Percentiles rank a stretch among this genome's conserved stretches.
These are phyloP conservation scores for Yarrowia galli DNA, from an alignment of 1,139 yeast species.

Conservation along the genomic window DNA sequence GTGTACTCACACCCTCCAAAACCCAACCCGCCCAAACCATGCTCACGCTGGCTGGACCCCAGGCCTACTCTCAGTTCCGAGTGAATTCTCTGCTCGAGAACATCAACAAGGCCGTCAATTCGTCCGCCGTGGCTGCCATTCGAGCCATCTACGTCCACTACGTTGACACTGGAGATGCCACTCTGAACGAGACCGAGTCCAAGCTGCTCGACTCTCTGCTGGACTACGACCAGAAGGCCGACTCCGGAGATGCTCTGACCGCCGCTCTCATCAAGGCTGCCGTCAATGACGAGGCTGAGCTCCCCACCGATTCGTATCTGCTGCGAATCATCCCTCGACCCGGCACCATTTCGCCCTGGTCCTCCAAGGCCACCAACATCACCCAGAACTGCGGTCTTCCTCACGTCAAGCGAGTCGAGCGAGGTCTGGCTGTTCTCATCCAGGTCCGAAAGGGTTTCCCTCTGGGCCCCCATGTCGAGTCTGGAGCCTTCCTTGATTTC, in stretches of 20 bases:
- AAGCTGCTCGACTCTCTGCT: conserved; percentile 67
- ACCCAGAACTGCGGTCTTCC: conserved; percentile 85
- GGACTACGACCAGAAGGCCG: conserved; percentile 76
- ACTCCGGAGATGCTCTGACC: conserved; percentile 59
- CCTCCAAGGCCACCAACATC: conserved; percentile 97
- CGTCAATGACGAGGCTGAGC: conserved; percentile 44
- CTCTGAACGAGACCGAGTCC: conserved; percentile 53
- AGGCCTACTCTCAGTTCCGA: conserved; percentile 88
- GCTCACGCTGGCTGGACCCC: conserved; percentile 85
- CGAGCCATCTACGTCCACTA: conserved; percentile 84
- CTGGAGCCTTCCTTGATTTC: conserved; percentile 65
- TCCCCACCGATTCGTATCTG: conserved; percentile 64
- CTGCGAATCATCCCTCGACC: conserved; percentile 87
- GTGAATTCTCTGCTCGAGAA: conserved; percentile 74
- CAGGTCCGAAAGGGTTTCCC: conserved; percentile 74
- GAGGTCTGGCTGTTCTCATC: conserved; percentile 81
- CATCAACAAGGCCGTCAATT: conserved; percentile 71
- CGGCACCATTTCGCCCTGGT: conserved; percentile 99
- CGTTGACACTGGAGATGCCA: conserved; percentile 59
- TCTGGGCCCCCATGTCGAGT: conserved; percentile 60
- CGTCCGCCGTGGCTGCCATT: conserved; percentile 70
- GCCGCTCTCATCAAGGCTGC: conserved; percentile 56
- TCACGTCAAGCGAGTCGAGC: conserved; percentile 81
- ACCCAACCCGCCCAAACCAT: conserved; percentile 44
- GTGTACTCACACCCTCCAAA: conserved; percentile 17